Evolutionary conservation across 345 rosid genomes (phyloP).

Genomic region (Gossypium turneri): DNA sequence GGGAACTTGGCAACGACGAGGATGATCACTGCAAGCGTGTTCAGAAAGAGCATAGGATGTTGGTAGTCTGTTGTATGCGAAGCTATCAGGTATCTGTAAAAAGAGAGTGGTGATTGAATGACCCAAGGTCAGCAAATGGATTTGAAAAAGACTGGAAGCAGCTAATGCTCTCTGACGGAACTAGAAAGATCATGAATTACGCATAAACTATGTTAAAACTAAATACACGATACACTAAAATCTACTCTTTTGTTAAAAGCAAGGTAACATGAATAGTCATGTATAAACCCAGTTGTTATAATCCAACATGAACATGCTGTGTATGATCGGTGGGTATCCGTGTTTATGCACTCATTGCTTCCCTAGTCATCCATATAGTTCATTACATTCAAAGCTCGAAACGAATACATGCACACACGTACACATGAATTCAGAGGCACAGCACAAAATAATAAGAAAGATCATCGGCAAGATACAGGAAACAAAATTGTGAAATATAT

Average conservation of each 20-base stretch:
- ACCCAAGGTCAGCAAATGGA: not conserved
- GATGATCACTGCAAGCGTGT: constrained; percentile 79
- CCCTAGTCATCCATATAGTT: not conserved
- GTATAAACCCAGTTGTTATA: not conserved
- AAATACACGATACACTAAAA: not conserved
- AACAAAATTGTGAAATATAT: not conserved
- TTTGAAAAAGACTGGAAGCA: not conserved
- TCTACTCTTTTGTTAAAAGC: not conserved
- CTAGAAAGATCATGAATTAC: not conserved
- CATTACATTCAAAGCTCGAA: not conserved
- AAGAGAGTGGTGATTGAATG: too few species aligned
- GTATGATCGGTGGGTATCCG: not conserved
- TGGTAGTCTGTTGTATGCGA: constrained; percentile 94
- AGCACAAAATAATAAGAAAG: not conserved
- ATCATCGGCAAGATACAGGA: not conserved
- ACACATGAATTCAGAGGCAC: not conserved
- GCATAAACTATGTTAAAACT: not conserved
- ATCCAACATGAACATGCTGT: not conserved
- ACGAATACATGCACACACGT: not conserved
- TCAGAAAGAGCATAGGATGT: constrained; percentile 86
- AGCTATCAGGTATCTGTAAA: constrained; percentile 84
- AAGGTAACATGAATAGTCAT: not conserved
- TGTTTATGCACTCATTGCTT: not conserved
- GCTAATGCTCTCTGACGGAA: too few species aligned
- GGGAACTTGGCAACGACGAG: constrained; percentile 98